Percentiles rank a stretch among this genome's conserved stretches.
These are phyloP conservation scores for Purpureocillium takamizusanense DNA, from an alignment of 2,329 filamentous ascomycete species.

Conservation along the genomic window DNA sequence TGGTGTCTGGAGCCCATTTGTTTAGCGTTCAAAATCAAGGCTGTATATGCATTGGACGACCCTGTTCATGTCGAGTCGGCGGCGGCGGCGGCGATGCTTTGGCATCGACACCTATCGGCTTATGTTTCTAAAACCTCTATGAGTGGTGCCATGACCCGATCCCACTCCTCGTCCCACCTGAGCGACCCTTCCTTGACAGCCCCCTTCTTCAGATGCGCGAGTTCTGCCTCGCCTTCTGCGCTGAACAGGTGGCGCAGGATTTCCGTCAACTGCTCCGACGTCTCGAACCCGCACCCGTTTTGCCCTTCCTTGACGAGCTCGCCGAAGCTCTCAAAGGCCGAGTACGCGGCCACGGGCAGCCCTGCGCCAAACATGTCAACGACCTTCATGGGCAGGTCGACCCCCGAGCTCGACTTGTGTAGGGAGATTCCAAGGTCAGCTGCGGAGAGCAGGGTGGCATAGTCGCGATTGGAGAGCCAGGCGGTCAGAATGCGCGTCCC, in stretches of 20 bases:
- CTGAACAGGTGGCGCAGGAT: constrained; percentile 58
- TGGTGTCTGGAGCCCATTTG: neutral
- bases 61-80: too few species aligned
- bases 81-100: neutral
- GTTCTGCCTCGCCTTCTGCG: constrained; percentile 36
- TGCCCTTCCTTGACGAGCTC: constrained; percentile 83
- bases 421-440: constrained; percentile 87
- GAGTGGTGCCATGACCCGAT: constrained; percentile 66
- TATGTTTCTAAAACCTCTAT: constrained; percentile 38
- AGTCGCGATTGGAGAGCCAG: constrained; percentile 78
- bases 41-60: too few species aligned
- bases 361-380: constrained; percentile 98
- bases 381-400: constrained; percentile 97
- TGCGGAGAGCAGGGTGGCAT: constrained; percentile 72
- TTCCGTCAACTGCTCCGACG: constrained; percentile 52
- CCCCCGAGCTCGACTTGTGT: constrained; percentile 87
- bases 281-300: constrained; percentile 81
- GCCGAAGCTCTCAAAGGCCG: constrained; percentile 74
- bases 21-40: constrained; percentile 1
- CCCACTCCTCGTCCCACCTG: constrained; percentile 92
- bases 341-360: constrained; percentile 81
- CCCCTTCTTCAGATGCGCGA: constrained; percentile 56
- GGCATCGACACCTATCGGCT: neutral
- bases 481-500: constrained; percentile 69
- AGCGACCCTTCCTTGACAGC: constrained; percentile 65